phyloP scores from a whole-genome alignment of 306 rosid genomes.

The Phaseolus lunatus region DNA sequence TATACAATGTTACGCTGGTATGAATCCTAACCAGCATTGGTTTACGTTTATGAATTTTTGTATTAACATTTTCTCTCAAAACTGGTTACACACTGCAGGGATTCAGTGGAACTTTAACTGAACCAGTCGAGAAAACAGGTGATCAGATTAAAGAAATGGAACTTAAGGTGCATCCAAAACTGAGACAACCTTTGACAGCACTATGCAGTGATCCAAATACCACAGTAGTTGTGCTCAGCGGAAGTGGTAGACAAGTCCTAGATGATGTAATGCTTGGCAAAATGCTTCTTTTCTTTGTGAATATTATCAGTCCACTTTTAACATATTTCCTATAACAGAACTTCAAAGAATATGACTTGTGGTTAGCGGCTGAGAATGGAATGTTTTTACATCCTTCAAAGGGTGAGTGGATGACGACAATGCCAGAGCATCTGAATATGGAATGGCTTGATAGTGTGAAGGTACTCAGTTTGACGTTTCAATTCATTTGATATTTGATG shows the following conservation, averaged over 20 bases:
- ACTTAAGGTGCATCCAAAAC: slow-evolving; percentile 74
- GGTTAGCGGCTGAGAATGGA: slow-evolving; percentile 98
- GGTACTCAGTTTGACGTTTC: slow-evolving; percentile 53
- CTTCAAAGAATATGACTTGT: slow-evolving; percentile 76
- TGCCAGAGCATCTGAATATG: slow-evolving; percentile 92
- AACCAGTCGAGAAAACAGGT: slow-evolving; percentile 85
- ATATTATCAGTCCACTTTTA: slow-evolving; percentile 28
- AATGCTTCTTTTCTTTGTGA: slow-evolving; percentile 26
- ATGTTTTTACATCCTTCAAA: slow-evolving; percentile 75
- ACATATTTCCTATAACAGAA: slow-evolving; percentile 59
- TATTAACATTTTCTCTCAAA: slow-evolving; percentile 21
- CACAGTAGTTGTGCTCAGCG: slow-evolving; percentile 86
- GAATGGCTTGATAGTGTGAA: slow-evolving; percentile 88
- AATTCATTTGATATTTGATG: slow-evolving; percentile 16
- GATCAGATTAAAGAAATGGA: slow-evolving; percentile 92
- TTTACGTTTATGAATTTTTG: not conserved
- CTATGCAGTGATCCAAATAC: slow-evolving; percentile 76
- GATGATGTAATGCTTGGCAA: slow-evolving; percentile 59
- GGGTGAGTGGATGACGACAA: slow-evolving; percentile 93
- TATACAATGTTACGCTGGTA: slow-evolving; percentile 5
- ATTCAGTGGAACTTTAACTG: slow-evolving; percentile 83
- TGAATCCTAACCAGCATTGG: not conserved
- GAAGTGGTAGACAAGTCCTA: slow-evolving; percentile 68
- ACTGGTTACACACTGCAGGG: slow-evolving; percentile 59
- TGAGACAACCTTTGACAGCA: slow-evolving; percentile 63